phyloP scores from a whole-genome alignment of 2,329 filamentous ascomycete species.

The Penicillium sclerotigenum region DNA sequence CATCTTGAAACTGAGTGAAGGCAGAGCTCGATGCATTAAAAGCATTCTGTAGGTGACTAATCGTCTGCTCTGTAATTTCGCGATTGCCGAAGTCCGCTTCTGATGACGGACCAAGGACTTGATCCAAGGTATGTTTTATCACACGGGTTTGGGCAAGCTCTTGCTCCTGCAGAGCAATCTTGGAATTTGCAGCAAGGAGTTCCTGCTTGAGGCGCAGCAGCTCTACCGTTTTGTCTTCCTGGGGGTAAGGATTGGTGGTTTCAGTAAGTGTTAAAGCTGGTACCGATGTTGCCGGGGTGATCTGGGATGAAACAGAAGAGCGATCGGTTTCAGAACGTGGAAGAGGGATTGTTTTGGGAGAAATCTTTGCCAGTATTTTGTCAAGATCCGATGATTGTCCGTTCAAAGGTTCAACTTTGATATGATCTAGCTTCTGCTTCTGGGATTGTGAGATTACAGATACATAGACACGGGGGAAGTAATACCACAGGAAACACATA shows the following conservation, averaged over 20 bases:
- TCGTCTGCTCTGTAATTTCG: constrained; percentile 52
- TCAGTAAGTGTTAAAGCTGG: constrained; percentile 10
- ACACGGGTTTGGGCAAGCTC: constrained; percentile 60
- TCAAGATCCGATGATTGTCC: constrained; percentile 57
- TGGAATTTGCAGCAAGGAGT: constrained; percentile 55
- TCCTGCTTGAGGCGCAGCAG: constrained; percentile 56
- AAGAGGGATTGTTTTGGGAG: constrained; percentile 30
- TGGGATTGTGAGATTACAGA: constrained; percentile 36
- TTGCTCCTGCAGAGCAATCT: constrained; percentile 59
- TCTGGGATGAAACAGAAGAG: constrained; percentile 17
- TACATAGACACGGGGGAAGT: background rate
- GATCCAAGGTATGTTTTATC: constrained; percentile 60
- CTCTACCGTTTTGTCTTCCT: constrained; percentile 45
- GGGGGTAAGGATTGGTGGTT: constrained; percentile 8
- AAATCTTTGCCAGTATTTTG: constrained; percentile 50
- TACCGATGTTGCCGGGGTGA: constrained; percentile 14
- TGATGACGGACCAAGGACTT: constrained; percentile 54
- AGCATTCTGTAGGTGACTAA: constrained; percentile 50
- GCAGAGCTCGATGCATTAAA: constrained; percentile 51
- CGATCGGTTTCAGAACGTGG: constrained; percentile 22
- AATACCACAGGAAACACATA: constrained; percentile 20
- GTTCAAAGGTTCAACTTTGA: constrained; percentile 25
- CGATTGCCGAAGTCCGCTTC: constrained; percentile 50
- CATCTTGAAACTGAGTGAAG: constrained; percentile 41
- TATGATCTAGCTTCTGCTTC: constrained; percentile 49